These are phyloP conservation scores for Fusarium albidum DNA, from an alignment of 2,329 filamentous ascomycete genomes.

Conservation along the genomic window DNA sequence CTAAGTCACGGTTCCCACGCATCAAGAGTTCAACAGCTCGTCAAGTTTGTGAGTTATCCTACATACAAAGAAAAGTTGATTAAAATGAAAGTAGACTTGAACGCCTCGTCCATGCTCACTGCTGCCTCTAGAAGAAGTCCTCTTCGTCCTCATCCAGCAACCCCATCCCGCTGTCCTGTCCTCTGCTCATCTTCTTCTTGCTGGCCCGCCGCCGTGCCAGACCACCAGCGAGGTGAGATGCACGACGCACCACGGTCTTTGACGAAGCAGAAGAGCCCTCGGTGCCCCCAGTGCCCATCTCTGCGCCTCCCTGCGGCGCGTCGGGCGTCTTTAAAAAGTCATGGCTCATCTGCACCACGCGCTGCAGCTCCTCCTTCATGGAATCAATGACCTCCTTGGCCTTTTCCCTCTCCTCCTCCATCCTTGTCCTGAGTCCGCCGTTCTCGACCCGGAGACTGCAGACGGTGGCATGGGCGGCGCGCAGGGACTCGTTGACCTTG, in stretches of 20 bases:
- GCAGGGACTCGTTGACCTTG: constrained; percentile 54
- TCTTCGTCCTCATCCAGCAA: constrained; percentile 63
- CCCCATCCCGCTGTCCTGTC: constrained; percentile 64
- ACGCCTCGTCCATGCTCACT: constrained; percentile 18
- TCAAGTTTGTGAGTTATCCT: constrained; percentile 3
- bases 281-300: neutral
- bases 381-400: constrained; percentile 56
- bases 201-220: constrained; percentile 41
- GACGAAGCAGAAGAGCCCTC: constrained; percentile 19
- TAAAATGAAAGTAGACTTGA: constrained; percentile 19
- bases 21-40: neutral
- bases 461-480: constrained; percentile 57
- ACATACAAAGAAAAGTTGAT: constrained; percentile 35
- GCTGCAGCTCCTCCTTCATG: constrained; percentile 61
- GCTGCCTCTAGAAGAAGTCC: constrained; percentile 38
- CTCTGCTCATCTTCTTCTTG: constrained; percentile 52
- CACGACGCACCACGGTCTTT: constrained; percentile 23
- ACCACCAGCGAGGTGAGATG: constrained; percentile 37
- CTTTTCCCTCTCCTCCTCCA: constrained; percentile 49
- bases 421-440: constrained; percentile 44
- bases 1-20: too few species aligned
- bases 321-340: constrained; percentile 50
- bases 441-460: constrained; percentile 57
- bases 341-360: constrained; percentile 56
- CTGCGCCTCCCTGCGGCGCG: constrained; percentile 18